A percentile compares a stretch with the other conserved stretches of the same genome.
Evolutionary conservation across 2,329 filamentous ascomycete species (phyloP).

Genomic region (Fusarium beomiforme): DNA sequence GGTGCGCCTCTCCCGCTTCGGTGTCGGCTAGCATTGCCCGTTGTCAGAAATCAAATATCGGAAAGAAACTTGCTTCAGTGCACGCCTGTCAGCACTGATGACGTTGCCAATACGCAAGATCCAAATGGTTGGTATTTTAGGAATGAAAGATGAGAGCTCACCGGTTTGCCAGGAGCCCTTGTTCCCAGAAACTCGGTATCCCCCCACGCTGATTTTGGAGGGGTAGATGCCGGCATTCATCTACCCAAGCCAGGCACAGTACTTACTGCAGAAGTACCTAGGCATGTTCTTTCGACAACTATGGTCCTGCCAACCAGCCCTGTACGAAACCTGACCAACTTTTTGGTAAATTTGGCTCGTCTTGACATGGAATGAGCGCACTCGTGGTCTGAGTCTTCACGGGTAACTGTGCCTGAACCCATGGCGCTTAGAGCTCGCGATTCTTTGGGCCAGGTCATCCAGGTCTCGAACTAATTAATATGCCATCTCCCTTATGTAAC

Average conservation of each 20-base stretch:
- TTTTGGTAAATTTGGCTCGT: not conserved
- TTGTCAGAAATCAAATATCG: constrained; percentile 28
- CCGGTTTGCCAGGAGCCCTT: constrained; percentile 37
- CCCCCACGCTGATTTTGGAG: constrained; percentile 29
- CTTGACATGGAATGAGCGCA: not conserved
- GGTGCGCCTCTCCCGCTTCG: constrained; percentile 13
- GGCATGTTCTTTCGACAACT: not conserved
- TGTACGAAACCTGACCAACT: not conserved
- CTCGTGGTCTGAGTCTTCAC: not conserved
- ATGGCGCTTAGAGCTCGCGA: not conserved
- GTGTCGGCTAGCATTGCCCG: constrained; percentile 6
- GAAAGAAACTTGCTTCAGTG: not conserved
- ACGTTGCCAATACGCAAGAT: constrained; percentile 5
- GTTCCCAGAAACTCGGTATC: constrained; percentile 31
- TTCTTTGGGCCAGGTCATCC: not conserved
- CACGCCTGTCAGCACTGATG: constrained; percentile 18
- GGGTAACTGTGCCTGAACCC: not conserved
- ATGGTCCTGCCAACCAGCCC: not conserved
- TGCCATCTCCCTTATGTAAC: constrained; percentile 1
- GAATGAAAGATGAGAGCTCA: constrained; percentile 35
- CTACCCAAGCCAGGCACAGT: constrained; percentile 4
- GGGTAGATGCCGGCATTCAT: constrained; percentile 14
- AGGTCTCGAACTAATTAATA: not conserved
- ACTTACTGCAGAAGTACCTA: not conserved
- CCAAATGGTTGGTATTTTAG: constrained; percentile 31